phyloP scores from a whole-genome alignment of 2,329 filamentous ascomycete species.

The Xylaria digitata region DNA sequence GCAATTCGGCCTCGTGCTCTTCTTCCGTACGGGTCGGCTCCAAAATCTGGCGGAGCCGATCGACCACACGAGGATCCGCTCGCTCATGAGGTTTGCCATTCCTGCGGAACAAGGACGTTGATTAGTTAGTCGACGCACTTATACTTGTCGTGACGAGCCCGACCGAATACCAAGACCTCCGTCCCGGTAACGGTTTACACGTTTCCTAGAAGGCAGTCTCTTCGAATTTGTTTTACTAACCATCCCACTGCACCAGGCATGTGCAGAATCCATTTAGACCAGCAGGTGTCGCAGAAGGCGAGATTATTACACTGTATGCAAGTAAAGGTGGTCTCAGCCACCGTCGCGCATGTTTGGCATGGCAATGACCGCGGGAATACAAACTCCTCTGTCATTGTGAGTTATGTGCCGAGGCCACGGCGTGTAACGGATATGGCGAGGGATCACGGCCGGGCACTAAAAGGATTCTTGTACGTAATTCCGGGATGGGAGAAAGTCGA shows the following conservation, averaged over 20 bases:
- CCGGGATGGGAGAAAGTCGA: constrained; percentile 27
- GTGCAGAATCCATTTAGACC: constrained; percentile 50
- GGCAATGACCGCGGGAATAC: constrained; percentile 42
- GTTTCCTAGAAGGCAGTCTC: constrained; percentile 11
- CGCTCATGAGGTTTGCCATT: constrained; percentile 51
- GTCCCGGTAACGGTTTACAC: constrained; percentile 22
- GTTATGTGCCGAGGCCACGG: constrained; percentile 27
- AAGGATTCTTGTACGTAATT: constrained; percentile 38
- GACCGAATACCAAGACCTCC: constrained; percentile 7
- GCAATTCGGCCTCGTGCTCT: constrained; percentile 49
- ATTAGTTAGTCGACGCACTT: constrained; percentile 35
- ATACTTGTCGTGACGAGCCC: neutral
- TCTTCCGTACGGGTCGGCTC: constrained; percentile 49
- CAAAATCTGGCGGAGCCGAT: constrained; percentile 49
- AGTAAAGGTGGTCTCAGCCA: constrained; percentile 45
- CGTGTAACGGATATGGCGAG: constrained; percentile 26
- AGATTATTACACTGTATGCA: constrained; percentile 52
- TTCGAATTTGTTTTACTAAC: constrained; percentile 41
- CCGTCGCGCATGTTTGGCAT: constrained; percentile 49
- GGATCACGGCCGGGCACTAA: constrained; percentile 26
- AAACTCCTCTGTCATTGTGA: constrained; percentile 34
- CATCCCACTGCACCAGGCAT: constrained; percentile 48
- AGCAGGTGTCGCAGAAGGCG: constrained; percentile 49
- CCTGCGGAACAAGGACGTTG: constrained; percentile 40
- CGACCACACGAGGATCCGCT: constrained; percentile 48